Conservation (phyloP, 2,329 filamentous ascomycete species). For the Xylariaceae sp. region DNA sequence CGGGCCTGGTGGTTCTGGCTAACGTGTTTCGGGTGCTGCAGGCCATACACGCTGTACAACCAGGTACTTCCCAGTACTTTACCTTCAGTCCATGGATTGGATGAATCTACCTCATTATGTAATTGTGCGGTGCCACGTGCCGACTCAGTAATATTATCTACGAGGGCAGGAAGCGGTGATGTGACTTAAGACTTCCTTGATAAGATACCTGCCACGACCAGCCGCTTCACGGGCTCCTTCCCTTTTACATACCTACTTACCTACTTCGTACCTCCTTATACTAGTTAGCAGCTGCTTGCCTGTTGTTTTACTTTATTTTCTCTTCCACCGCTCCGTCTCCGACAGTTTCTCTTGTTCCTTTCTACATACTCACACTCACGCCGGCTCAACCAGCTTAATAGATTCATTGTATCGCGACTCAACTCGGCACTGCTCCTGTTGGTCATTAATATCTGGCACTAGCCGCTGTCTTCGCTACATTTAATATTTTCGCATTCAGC, state of each 20-base stretch:
- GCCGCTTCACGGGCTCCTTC: not conserved
- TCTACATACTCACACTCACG: not conserved
- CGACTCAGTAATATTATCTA: not conserved
- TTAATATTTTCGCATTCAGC: not conserved
- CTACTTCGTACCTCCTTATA: not conserved
- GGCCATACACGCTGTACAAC: not conserved
- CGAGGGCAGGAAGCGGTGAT: not conserved
- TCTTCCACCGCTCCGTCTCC: not conserved
- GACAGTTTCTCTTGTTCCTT: conserved; percentile 2
- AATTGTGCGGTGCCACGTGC: not conserved
- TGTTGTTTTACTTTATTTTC: not conserved
- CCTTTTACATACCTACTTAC: no score
- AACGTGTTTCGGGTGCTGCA: not conserved
- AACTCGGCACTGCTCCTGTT: conserved; percentile 1
- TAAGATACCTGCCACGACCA: not conserved
- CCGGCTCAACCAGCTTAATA: not conserved
- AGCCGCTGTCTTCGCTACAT: conserved; percentile 3
- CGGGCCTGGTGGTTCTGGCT: not conserved
- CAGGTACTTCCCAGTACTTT: not conserved
- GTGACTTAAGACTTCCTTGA: not conserved
- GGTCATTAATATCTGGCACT: not conserved
- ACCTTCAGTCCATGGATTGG: no score
- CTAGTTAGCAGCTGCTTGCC: not conserved
- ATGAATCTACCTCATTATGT: not conserved
- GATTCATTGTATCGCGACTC: conserved; percentile 6